A percentile compares a stretch with the other conserved stretches of the same genome.
These are phyloP conservation scores for Spiraea crenata DNA, from an alignment of 331 rosid genomes.

Conservation along the genomic window DNA sequence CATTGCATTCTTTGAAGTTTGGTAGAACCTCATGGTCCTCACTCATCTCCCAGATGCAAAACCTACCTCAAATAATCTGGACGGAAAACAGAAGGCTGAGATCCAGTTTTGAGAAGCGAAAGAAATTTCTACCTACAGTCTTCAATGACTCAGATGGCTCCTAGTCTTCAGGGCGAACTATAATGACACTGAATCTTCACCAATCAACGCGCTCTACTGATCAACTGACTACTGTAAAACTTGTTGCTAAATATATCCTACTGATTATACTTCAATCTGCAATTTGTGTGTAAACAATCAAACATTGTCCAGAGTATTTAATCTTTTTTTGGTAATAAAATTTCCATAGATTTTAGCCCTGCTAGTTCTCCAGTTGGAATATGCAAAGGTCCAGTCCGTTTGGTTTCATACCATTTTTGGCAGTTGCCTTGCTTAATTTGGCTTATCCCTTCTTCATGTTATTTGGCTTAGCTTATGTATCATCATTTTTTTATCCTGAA, in stretches of 20 bases:
- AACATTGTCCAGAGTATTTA: constrained; percentile 5
- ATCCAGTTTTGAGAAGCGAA: neutral
- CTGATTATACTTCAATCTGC: neutral
- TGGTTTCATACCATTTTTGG: neutral
- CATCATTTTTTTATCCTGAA: too few relatives aligned
- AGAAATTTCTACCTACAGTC: neutral
- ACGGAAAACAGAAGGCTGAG: neutral
- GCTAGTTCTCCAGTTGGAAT: too few relatives aligned
- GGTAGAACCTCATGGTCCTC: neutral
- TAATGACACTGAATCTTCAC: neutral
- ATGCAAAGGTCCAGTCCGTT: too few relatives aligned
- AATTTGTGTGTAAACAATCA: neutral
- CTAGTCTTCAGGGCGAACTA: neutral
- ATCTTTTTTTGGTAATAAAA: neutral
- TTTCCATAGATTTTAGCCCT: neutral
- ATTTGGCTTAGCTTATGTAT: too few relatives aligned
- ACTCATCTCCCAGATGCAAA: constrained; percentile 15
- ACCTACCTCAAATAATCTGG: constrained; percentile 9
- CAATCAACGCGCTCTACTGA: neutral
- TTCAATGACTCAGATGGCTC: neutral
- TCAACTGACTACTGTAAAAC: neutral
- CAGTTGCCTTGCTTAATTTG: too few relatives aligned
- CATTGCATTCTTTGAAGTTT: neutral
- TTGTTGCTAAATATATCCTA: neutral
- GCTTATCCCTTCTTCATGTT: too few relatives aligned